phyloP scores from a whole-genome alignment of 1,139 yeast species.

The Sugiyamaella paludigena region DNA sequence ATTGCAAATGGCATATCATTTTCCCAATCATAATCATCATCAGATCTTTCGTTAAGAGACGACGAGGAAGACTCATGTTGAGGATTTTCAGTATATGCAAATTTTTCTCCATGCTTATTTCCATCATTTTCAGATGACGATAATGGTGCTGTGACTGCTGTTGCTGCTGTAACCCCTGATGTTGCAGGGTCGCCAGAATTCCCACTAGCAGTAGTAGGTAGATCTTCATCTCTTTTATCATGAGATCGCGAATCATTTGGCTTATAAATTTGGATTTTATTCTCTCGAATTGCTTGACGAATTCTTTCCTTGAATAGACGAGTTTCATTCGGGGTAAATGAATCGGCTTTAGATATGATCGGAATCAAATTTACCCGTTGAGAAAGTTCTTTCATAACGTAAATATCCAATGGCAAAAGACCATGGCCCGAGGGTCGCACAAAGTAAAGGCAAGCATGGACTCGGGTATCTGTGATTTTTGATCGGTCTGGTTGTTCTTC shows the following conservation, averaged over 20 bases:
- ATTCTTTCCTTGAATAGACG: slow-evolving; percentile 46
- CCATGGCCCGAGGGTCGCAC: slow-evolving; percentile 55
- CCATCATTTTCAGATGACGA: not conserved
- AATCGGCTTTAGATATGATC: slow-evolving; percentile 72
- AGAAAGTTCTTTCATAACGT: slow-evolving; percentile 65
- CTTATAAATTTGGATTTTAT: slow-evolving; percentile 58
- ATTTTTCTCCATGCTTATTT: not conserved
- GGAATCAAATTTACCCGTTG: slow-evolving; percentile 72
- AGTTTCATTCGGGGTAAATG: slow-evolving; percentile 47
- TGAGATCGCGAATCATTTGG: slow-evolving; percentile 29
- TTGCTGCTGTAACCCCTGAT: not conserved
- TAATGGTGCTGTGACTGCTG: not conserved
- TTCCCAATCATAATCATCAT: slow-evolving; percentile 20
- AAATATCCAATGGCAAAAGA: slow-evolving; percentile 58
- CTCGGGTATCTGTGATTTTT: slow-evolving; percentile 52
- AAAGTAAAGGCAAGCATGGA: slow-evolving; percentile 77
- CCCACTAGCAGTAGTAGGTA: not conserved
- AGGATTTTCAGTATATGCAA: no score
- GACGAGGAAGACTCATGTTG: not conserved
- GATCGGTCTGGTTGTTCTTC: slow-evolving; percentile 70
- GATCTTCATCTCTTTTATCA: not conserved
- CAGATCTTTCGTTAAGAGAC: not conserved
- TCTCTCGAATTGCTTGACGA: slow-evolving; percentile 43
- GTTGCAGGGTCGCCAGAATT: not conserved
- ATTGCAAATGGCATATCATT: slow-evolving; percentile 56